Evolutionary conservation across 2,329 filamentous ascomycete genomes (phyloP).

Genomic region (Chaetomium sp.): DNA sequence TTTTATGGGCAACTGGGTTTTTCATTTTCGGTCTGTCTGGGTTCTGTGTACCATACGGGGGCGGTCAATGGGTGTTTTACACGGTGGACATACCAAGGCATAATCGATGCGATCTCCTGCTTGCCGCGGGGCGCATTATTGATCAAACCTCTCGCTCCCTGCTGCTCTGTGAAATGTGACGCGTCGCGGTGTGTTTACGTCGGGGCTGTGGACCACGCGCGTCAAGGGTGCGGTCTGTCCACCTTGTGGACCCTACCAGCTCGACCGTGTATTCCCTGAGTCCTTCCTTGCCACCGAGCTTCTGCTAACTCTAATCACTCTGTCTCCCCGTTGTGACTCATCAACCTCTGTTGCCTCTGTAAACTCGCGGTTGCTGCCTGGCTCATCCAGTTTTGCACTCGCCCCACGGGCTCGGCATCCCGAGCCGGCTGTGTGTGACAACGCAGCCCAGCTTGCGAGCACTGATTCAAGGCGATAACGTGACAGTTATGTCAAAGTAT

Average conservation of each 20-base stretch:
- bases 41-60: slow-evolving; percentile 30
- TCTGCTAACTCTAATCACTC: neutral
- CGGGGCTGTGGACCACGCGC: neutral
- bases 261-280: too few species aligned
- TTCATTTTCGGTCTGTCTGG: slow-evolving; percentile 20
- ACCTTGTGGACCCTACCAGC: neutral
- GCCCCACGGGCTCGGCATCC: neutral
- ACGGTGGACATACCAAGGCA: slow-evolving; percentile 27
- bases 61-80: slow-evolving; percentile 23
- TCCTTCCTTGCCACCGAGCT: too few species aligned
- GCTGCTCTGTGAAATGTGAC: neutral
- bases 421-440: neutral
- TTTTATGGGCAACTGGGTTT: slow-evolving; percentile 32
- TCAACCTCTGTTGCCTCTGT: neutral
- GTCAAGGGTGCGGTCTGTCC: neutral
- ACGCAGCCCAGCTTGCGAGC: too few species aligned
- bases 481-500: too few species aligned
- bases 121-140: slow-evolving; percentile 14
- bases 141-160: slow-evolving; percentile 14
- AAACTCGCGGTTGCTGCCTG: neutral
- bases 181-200: slow-evolving; percentile 5
- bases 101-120: slow-evolving; percentile 24
- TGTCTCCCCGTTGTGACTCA: neutral
- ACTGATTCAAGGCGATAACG: neutral
- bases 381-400: neutral